phyloP scores from a whole-genome alignment of 2,329 filamentous ascomycete species.

The Penicillium hesseltinei region DNA sequence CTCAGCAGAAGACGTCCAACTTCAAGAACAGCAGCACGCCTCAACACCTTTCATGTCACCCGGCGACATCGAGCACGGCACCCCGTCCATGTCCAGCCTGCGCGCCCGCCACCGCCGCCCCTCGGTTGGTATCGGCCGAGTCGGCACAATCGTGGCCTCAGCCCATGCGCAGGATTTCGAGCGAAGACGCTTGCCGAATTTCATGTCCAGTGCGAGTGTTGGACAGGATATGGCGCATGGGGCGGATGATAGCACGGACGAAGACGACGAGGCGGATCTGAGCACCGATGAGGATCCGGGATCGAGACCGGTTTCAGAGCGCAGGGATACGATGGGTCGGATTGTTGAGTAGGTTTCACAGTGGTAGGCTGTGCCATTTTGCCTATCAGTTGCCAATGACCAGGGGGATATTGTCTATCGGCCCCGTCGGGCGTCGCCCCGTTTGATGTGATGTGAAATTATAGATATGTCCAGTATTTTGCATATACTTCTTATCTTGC shows the following conservation, averaged over 20 bases:
- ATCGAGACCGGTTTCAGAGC: neutral
- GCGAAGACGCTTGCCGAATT: conserved; percentile 62
- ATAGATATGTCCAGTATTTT: conserved; percentile 3
- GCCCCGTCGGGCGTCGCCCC: neutral
- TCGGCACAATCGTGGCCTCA: conserved; percentile 70
- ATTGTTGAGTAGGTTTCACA: conserved; percentile 7
- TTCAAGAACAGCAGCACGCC: conserved; percentile 26
- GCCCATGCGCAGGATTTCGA: conserved; percentile 93
- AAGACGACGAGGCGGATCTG: conserved; percentile 34
- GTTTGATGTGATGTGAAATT: neutral
- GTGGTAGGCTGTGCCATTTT: neutral
- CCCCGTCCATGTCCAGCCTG: conserved; percentile 27
- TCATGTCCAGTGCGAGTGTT: conserved; percentile 38
- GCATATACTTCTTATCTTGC: conserved; percentile 4
- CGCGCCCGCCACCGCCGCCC: conserved; percentile 29
- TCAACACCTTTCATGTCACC: conserved; percentile 19
- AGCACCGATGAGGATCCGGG: conserved; percentile 30
- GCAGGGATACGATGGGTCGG: conserved; percentile 3
- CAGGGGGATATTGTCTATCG: neutral
- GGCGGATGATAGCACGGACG: conserved; percentile 41
- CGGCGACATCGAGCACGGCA: conserved; percentile 30
- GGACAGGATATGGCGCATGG: conserved; percentile 33
- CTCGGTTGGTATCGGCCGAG: conserved; percentile 47
- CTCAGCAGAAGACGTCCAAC: conserved; percentile 23
- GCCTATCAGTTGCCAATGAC: neutral